Base-by-base conservation (phyloP, 129 eudicot species). In the Pulicaria dysenterica region DNA sequence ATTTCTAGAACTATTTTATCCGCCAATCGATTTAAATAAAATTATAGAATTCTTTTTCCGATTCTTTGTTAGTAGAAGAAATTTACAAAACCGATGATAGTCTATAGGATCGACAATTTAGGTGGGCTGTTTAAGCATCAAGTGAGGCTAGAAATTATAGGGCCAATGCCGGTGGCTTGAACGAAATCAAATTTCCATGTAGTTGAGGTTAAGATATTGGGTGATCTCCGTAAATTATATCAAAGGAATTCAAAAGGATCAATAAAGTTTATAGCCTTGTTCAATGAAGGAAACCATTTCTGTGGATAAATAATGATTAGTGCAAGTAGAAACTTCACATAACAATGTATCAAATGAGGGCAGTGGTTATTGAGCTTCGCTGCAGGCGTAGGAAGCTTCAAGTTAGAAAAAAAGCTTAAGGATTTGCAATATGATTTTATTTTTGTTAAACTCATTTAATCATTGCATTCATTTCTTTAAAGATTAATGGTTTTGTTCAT, bases 281-380 rank as follows among this genome's bases (percentile, higher is more conserved):
- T 55, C 31, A 24, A 10, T 47, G n/a, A 47, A 24, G 13, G 14
- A 64, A 17, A 2, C 6, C 9, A 43, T 10, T 64, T 16, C 4
- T 8, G 3, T 41, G 37, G 38, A 42, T 11, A 15, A 63, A n/a
- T 41, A 14, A 12, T 5, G 45, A 56, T 3, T 24, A 55, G 42
- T 19, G 71, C 12, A 45, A 10, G 71, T 48, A 45, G 24, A 64
- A 55, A 55, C 16, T 36, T 44, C 70, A 19, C 53, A 24, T 65
- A 2, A 65, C 43, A 5, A 44, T 64, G 41, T 45, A 46, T 46
- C 12, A 24, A 24, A 24, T 2, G 31, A 24, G 31, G 31, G 31
- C 31, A 24, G 31, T 24, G 31, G 1, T 24, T 24, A 24, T 2
- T 2, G 2, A 24, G 2, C 31, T 24, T 24, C 31, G 31, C 31